Evolutionary conservation across 2,329 filamentous ascomycete genomes (phyloP), one percentile per base, ranked within the genome.

Genomic region (Ophiocordyceps camponoti-floridani): DNA sequence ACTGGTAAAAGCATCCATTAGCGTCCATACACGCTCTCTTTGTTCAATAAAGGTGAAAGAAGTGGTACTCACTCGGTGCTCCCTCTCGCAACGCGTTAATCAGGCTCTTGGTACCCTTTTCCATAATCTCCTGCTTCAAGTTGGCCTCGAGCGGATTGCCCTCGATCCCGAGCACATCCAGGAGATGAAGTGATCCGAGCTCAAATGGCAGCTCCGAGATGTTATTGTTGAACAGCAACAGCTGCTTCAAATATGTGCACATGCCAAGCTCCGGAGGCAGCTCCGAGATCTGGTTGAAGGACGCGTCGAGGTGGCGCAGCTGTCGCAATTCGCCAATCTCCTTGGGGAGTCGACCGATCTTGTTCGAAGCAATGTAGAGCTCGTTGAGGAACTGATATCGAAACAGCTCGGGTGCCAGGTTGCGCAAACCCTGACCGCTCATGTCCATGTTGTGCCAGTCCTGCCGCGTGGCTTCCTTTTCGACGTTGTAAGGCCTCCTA

Each of bases 371-470:
- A 49, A 98, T 77, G 61, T 94, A 95, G 28, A 98, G 75, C 62
- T 93, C 89, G 52, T 84, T 84, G 46, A 98, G 69, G 61, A 98
- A 96, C 41, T 73, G 73, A 63, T 96, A 98, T 52, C 75, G 72
- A 66, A 96, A 96, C 30, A 98, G 69, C 41, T 82, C 76, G 9
- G 75, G 67, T 1, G 87, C 79, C 30, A 98, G 70, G 47, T 86
- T 84, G 52, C 87, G 82, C 43, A 98, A 69, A 18, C 89, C 89
- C 65, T 96, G 91, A n/a, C 91, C 91, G 53, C 88, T 91, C 59
- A 96, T 81, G 62, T 98, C 91, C 53, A 98, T 70, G 51, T 88
- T 87, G 60, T 85, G 77, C 91, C 91, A 96, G 55, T 88, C 82
- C 61, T 94, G 83, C 50, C 81, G 69, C 54, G 79, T 77, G 50